A percentile compares a stretch with the other conserved stretches of the same genome.
These are phyloP conservation scores for Anethum foeniculum DNA, from an alignment of 140 eudicot species.

Conservation along the genomic window DNA sequence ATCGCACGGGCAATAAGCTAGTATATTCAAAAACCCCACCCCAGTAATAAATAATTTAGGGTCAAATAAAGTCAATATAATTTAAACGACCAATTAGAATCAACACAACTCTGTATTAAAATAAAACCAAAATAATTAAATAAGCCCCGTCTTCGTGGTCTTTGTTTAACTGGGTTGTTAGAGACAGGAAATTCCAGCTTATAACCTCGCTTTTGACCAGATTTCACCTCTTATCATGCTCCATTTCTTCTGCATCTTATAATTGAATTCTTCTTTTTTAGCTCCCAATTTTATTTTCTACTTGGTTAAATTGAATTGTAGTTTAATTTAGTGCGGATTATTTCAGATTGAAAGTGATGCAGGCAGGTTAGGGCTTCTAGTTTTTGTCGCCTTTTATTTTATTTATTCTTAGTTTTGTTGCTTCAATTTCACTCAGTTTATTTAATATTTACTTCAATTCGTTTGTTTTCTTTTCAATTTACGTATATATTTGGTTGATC, in stretches of 20 bases:
- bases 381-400: background rate
- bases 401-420: background rate
- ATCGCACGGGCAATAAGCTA: too few relatives aligned
- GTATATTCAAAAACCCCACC: too few relatives aligned
- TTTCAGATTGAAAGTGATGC: background rate
- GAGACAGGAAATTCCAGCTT: background rate
- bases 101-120: too few relatives aligned
- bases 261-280: background rate
- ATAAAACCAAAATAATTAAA: background rate
- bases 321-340: background rate
- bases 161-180: conserved; percentile 1
- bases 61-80: too few relatives aligned
- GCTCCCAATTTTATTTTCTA: background rate
- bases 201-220: background rate
- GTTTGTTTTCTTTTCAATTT: background rate
- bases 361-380: background rate
- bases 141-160: background rate
- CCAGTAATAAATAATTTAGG: too few relatives aligned
- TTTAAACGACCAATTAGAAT: too few relatives aligned
- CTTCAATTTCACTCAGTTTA: background rate
- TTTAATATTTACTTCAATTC: background rate
- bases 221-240: background rate
- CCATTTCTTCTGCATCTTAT: background rate
- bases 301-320: background rate
- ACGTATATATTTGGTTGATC: background rate